A percentile compares a stretch with the other conserved stretches of the same genome.
These are phyloP conservation scores for Capsicum rhomboideum DNA, from an alignment of 257 asterid species.

Conservation along the genomic window DNA sequence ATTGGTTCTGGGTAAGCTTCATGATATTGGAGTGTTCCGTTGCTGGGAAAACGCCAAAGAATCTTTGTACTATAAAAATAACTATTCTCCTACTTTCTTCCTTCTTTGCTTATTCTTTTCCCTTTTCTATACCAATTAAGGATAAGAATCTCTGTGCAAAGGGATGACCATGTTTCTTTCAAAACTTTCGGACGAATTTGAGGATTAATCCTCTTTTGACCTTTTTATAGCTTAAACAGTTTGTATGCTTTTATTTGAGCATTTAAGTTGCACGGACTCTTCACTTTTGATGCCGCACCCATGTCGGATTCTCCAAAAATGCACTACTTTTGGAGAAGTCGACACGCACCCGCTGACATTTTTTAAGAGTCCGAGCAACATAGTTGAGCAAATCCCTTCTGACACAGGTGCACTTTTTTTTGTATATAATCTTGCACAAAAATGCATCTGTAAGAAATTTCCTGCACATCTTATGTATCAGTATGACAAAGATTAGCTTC, in stretches of 20 bases:
- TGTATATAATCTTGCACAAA: neutral
- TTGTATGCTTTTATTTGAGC: neutral
- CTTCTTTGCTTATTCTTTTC: neutral
- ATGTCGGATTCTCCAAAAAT: too few species aligned
- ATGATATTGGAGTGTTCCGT: neutral
- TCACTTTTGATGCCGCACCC: too few species aligned
- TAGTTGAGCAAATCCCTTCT: neutral
- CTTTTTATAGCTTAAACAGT: neutral
- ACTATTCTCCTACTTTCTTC: neutral
- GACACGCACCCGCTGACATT: too few species aligned
- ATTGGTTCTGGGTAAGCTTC: neutral
- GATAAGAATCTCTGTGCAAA: neutral
- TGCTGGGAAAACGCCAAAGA: neutral
- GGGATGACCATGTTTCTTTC: neutral
- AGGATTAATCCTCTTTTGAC: neutral
- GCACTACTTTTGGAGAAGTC: too few species aligned
- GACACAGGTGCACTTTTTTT: neutral
- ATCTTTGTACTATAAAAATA: neutral
- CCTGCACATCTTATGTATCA: constrained; percentile 20
- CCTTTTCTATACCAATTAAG: neutral
- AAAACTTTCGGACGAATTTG: neutral
- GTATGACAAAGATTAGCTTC: neutral
- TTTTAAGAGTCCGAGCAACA: too few species aligned
- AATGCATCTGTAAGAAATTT: neutral
- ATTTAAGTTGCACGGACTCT: too few species aligned